Conservation (phyloP, 352 stramenopile species). For the Globisporangium iwayamae region DNA sequence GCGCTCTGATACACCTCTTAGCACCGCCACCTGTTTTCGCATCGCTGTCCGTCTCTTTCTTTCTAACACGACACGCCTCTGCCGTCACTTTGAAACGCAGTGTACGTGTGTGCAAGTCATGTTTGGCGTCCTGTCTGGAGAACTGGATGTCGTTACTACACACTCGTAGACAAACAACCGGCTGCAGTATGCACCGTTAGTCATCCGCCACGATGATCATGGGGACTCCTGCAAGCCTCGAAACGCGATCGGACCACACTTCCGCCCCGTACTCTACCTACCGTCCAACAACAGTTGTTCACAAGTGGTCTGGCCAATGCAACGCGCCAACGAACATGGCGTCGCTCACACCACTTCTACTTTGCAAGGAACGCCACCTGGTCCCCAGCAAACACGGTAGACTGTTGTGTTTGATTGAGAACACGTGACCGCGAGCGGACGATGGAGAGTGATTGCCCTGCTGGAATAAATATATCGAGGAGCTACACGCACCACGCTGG, state of each 20-base stretch:
- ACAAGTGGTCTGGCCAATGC: not conserved
- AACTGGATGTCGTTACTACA: too few species aligned
- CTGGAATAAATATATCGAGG: not conserved
- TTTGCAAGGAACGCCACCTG: not conserved
- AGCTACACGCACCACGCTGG: not conserved
- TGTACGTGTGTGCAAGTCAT: too few species aligned
- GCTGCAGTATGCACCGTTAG: too few species aligned
- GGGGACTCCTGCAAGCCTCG: not conserved
- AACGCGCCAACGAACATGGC: not conserved
- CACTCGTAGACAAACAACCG: too few species aligned
- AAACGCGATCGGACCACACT: not conserved
- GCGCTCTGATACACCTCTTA: not conserved
- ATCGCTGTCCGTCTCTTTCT: not conserved
- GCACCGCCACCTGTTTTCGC: not conserved
- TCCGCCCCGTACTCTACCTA: not conserved
- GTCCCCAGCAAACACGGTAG: not conserved
- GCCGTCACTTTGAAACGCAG: too few species aligned
- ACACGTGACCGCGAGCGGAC: not conserved
- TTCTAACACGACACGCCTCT: too few species aligned
- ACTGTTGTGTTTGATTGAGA: too few species aligned
- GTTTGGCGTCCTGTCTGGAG: too few species aligned
- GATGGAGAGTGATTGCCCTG: not conserved
- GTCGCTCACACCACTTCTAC: not conserved
- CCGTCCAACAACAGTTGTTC: not conserved
- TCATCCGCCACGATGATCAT: not conserved